These are phyloP conservation scores for Melastoma candidum DNA, from an alignment of 441 rosid species.

Conservation along the genomic window DNA sequence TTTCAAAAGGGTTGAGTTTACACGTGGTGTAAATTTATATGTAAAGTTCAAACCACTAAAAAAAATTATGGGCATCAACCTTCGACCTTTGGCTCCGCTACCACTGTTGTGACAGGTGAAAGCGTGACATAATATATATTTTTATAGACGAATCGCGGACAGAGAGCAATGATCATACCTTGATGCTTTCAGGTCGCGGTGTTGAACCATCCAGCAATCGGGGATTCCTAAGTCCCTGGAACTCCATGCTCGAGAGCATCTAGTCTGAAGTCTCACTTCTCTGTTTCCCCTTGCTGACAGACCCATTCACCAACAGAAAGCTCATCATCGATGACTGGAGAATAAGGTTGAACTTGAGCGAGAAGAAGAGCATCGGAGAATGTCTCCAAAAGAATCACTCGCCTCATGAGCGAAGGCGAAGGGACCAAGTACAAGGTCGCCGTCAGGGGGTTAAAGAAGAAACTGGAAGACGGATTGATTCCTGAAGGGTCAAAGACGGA, in stretches of 20 bases:
- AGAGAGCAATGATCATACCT: slow-evolving; percentile 33
- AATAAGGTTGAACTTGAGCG: slow-evolving; percentile 42
- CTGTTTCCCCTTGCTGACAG: slow-evolving; percentile 49
- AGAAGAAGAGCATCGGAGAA: slow-evolving; percentile 26
- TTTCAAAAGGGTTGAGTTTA: too few relatives aligned
- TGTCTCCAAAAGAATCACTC: slow-evolving; percentile 28
- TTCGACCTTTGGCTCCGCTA: too few relatives aligned
- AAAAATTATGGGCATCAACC: too few relatives aligned
- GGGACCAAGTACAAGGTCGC: slow-evolving; percentile 20
- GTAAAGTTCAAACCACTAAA: too few relatives aligned
- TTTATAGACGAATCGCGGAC: slow-evolving; percentile 15
- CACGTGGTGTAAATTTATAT: too few relatives aligned
- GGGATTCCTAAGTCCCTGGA: slow-evolving; percentile 73
- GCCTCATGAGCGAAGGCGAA: slow-evolving; percentile 31
- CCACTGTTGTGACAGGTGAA: too few relatives aligned
- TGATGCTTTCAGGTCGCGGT: slow-evolving; percentile 50
- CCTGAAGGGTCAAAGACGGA: slow-evolving; percentile 41
- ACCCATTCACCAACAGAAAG: slow-evolving; percentile 60
- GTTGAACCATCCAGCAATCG: slow-evolving; percentile 35
- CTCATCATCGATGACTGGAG: slow-evolving; percentile 59
- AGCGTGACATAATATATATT: too few relatives aligned
- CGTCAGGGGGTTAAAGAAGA: slow-evolving; percentile 25
- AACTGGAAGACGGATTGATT: slow-evolving; percentile 29
- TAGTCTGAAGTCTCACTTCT: slow-evolving; percentile 46
- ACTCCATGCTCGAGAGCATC: slow-evolving; percentile 37